Evolutionary conservation across 164 flowering plant genomes (phyloP).

Genomic region (Vitis rotundifolia): DNA sequence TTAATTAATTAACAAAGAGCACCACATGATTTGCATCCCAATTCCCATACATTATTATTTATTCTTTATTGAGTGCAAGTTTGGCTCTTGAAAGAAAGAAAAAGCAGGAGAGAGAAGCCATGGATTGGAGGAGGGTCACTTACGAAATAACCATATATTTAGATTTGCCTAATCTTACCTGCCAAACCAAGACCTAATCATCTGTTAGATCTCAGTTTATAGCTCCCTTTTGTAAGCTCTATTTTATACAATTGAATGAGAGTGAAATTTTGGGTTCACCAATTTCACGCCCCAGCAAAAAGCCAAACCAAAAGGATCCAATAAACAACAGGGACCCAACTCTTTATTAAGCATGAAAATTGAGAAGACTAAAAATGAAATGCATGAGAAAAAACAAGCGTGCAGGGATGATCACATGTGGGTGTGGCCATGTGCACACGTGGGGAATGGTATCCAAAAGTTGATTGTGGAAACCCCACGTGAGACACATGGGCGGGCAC

Average conservation of each 20-base stretch:
- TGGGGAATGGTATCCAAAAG: constrained; percentile 5
- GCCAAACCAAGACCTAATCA: constrained; percentile 11
- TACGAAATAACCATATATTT: not conserved
- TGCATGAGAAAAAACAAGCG: too few relatives aligned
- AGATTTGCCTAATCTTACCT: constrained; percentile 28
- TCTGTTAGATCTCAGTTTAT: too few relatives aligned
- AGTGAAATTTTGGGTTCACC: too few relatives aligned
- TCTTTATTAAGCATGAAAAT: too few relatives aligned
- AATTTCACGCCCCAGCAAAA: not conserved
- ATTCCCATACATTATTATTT: constrained; percentile 16
- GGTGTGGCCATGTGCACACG: constrained; percentile 29
- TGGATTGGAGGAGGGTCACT: not conserved
- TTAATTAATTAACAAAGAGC: constrained; percentile 1
- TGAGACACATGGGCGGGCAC: too few relatives aligned
- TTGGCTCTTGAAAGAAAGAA: not conserved
- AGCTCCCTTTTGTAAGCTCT: too few relatives aligned
- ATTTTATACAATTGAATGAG: too few relatives aligned
- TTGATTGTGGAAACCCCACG: too few relatives aligned
- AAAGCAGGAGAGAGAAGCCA: too few relatives aligned
- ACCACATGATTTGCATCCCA: constrained; percentile 40
- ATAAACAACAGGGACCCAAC: too few relatives aligned
- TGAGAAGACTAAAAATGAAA: too few relatives aligned
- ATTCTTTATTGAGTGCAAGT: not conserved
- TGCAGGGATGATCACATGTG: not conserved
- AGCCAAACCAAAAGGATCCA: not conserved